A percentile compares a stretch with the other conserved stretches of the same genome.
Evolutionary conservation across 2,329 filamentous ascomycete genomes (phyloP).

Genomic region (Nemania bipapillata): DNA sequence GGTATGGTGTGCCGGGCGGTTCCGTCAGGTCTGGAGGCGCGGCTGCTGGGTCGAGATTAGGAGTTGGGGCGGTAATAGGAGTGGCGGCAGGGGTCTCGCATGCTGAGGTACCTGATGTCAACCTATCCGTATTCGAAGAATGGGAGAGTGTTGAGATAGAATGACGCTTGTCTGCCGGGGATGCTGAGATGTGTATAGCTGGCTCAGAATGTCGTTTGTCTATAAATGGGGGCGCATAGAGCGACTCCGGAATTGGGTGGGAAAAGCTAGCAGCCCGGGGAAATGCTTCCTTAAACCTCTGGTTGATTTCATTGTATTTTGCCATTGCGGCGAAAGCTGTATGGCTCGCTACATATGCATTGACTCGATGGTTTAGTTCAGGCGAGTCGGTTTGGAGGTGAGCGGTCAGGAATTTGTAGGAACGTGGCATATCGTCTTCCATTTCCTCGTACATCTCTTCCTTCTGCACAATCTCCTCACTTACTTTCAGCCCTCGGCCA

Average conservation of each 20-base stretch:
- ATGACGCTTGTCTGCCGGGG: conserved; percentile 34
- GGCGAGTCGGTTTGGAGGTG: conserved; percentile 69
- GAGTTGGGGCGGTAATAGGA: conserved; percentile 39
- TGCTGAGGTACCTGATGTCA: conserved; percentile 32
- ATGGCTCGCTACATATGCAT: conserved; percentile 58
- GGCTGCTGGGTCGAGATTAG: conserved; percentile 46
- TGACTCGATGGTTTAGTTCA: conserved; percentile 71
- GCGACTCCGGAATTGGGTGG: conserved; percentile 47
- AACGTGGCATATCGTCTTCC: conserved; percentile 79
- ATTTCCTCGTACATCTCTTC: conserved; percentile 98
- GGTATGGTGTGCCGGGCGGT: conserved; percentile 40
- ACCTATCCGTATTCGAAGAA: conserved; percentile 28
- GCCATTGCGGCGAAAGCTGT: conserved; percentile 58
- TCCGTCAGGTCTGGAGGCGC: conserved; percentile 41
- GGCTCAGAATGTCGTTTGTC: conserved; percentile 38
- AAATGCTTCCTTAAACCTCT: conserved; percentile 60
- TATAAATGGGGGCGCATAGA: conserved; percentile 47
- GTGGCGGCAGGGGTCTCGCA: conserved; percentile 33
- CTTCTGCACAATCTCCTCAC: conserved; percentile 84
- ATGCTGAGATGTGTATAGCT: conserved; percentile 33
- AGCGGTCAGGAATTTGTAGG: conserved; percentile 71
- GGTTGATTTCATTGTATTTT: conserved; percentile 60
- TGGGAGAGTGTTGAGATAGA: conserved; percentile 41
- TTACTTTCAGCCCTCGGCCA: conserved; percentile 82
- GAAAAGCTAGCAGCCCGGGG: conserved; percentile 53